A percentile compares a stretch with the other conserved stretches of the same genome.
phyloP scores from a whole-genome alignment of 805 yeast genomes.

The Starmera quercuum region DNA sequence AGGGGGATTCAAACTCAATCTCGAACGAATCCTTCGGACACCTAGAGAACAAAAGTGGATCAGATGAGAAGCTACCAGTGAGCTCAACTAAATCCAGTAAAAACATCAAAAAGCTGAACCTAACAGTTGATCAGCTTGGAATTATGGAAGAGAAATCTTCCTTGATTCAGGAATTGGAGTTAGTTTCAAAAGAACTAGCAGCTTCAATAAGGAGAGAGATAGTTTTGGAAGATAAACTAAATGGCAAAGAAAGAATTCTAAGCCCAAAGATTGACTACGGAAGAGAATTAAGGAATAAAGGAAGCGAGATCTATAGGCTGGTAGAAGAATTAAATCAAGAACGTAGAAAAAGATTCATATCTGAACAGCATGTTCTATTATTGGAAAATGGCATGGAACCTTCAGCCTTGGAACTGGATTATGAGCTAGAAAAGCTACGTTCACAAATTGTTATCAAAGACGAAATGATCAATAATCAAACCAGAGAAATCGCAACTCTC shows the following conservation, averaged over 20 bases:
- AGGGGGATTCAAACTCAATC: too few species aligned
- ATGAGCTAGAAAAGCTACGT: constrained; percentile 47
- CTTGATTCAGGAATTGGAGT: constrained; percentile 53
- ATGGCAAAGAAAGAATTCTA: not conserved
- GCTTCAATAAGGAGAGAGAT: constrained; percentile 65
- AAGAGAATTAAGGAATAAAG: constrained; percentile 24
- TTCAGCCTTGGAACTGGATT: constrained; percentile 45
- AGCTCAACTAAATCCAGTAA: not conserved
- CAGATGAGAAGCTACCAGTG: too few species aligned
- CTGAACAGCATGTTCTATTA: constrained; percentile 62
- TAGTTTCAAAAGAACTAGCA: constrained; percentile 67
- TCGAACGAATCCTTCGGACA: too few species aligned
- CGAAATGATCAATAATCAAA: constrained; percentile 37
- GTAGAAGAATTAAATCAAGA: constrained; percentile 56
- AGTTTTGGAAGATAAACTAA: constrained; percentile 41
- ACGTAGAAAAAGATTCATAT: constrained; percentile 54
- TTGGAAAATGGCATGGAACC: constrained; percentile 47
- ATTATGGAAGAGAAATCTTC: constrained; percentile 52
- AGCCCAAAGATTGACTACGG: not conserved
- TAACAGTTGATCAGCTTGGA: constrained; percentile 55
- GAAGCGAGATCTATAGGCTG: constrained; percentile 40
- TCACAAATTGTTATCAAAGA: constrained; percentile 39
- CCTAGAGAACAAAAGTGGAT: too few species aligned
- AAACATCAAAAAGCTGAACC: constrained; percentile 22
- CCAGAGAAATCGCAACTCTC: constrained; percentile 36